phyloP scores from a whole-genome alignment of 1,284 basidiomycete genomes.

The Trametes polyzona region DNA sequence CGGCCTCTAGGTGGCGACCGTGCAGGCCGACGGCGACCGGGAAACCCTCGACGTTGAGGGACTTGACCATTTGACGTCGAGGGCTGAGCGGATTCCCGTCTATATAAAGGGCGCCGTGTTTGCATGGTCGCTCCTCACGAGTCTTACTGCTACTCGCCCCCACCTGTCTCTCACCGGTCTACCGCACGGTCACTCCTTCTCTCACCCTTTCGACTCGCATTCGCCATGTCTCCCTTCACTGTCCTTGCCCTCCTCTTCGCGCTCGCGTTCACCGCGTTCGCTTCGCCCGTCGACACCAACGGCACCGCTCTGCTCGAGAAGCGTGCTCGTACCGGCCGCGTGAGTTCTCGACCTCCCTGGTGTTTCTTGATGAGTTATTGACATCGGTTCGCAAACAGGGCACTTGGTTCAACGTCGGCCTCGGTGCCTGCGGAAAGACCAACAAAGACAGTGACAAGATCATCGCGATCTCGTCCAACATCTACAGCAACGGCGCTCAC shows the following conservation, averaged over 20 bases:
- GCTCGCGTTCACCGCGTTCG: conserved; percentile 14
- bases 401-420: conserved; percentile 44
- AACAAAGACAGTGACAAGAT: conserved; percentile 40
- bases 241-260: conserved; percentile 16
- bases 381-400: conserved; percentile 33
- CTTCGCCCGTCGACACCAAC: conserved; percentile 6
- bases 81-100: neutral
- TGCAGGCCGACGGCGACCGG: neutral
- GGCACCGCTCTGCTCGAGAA: conserved; percentile 9
- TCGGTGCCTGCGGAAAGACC: conserved; percentile 39
- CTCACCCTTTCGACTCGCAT: neutral
- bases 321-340: conserved; percentile 19
- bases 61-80: neutral
- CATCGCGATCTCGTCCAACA: conserved; percentile 34
- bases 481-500: conserved; percentile 21
- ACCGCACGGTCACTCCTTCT: neutral
- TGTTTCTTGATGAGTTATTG: neutral
- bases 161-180: conserved; percentile 2
- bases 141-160: conserved; percentile 5
- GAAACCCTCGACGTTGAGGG: neutral
- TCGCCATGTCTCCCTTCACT: conserved; percentile 16
- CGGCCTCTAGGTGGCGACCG: neutral
- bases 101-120: neutral
- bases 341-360: neutral
- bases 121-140: neutral